These are phyloP conservation scores for Hypoxylon sp. DNA, from an alignment of 2,329 filamentous ascomycete species.

Conservation along the genomic window DNA sequence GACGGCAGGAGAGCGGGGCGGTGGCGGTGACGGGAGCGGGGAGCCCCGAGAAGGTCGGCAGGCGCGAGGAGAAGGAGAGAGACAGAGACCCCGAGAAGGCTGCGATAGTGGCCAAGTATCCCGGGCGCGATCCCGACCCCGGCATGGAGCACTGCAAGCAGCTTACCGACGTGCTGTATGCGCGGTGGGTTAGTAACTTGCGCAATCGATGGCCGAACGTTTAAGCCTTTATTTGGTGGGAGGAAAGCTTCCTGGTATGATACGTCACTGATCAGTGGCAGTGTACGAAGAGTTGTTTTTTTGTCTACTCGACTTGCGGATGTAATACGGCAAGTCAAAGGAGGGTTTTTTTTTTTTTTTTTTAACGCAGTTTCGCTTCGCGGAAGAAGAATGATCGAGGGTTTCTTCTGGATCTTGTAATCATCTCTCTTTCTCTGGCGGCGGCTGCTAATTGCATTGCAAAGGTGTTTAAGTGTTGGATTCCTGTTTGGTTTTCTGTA, in stretches of 20 bases:
- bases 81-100: slow-evolving; percentile 63
- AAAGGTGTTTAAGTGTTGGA: slow-evolving; percentile 26
- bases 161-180: slow-evolving; percentile 89
- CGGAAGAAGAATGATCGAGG: too few relatives aligned
- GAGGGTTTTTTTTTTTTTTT: too few relatives aligned
- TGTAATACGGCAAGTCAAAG: not conserved
- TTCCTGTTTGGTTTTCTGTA: slow-evolving; percentile 15
- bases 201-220: slow-evolving; percentile 73
- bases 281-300: not conserved
- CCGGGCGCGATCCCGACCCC: slow-evolving; percentile 65
- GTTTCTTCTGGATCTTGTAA: slow-evolving; percentile 22
- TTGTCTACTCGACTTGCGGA: not conserved
- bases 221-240: slow-evolving; percentile 16
- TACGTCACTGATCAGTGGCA: not conserved
- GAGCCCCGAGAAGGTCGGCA: slow-evolving; percentile 44
- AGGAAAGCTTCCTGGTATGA: not conserved
- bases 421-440: not conserved
- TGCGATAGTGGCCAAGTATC: slow-evolving; percentile 64
- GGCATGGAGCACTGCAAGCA: slow-evolving; percentile 95
- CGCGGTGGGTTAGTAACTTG: slow-evolving; percentile 88
- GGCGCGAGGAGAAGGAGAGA: too few relatives aligned
- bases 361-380: slow-evolving; percentile 3
- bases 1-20: slow-evolving; percentile 65
- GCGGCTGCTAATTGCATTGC: slow-evolving; percentile 26
- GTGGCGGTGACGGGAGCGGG: slow-evolving; percentile 47